Evolutionary conservation across 257 asterid species (phyloP), one percentile per base, ranked within the genome.

Genomic region (Striga asiatica): DNA sequence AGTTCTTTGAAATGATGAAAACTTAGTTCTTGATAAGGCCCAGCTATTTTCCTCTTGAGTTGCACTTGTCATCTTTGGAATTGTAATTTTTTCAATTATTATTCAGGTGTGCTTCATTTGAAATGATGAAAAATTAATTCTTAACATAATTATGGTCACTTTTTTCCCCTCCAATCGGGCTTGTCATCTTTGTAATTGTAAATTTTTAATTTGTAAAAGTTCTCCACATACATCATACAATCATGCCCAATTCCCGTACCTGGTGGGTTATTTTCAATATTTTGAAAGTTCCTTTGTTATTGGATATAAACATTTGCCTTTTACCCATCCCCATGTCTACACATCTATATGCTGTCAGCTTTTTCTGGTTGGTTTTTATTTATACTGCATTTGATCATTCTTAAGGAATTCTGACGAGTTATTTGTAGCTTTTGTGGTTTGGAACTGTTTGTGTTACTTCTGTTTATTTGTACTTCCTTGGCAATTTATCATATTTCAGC

Each of bases 101-200:
- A 79, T 84, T 55, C 97, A 88, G 97, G 99, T 88, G 48, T 51
- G 62, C 51, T 18, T 27, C 19, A 47, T 61, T 62, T 53, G 17
- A 65, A 47, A 38, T 29, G 2, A 9, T 47, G 8, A 57, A 2
- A 10, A 2, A 20, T 54, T 48, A 24, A 16, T 41, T 35, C 38
- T 67, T 54, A 27, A 20, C 6, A 17, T 10, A 50, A n/a, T 48
- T 49, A 47, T 65, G 37, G 27, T 52, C 45, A 45, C 8, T 14
- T 14, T 24, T 1, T 54, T 41, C 37, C 14, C 14, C 54, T 60
- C 25, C 10, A 18, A 18, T 46, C 20, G 41, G 37, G 48, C 21
- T 51, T 42, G 4, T 47, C 54, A 16, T 23, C 7, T 23, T 17
- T 42, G 47, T 42, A 14, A 14, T 42, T 23, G 18, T 43, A 14